These are phyloP conservation scores for Fagopyrum homotropicum DNA, from an alignment of 148 eudicot species.

Conservation along the genomic window DNA sequence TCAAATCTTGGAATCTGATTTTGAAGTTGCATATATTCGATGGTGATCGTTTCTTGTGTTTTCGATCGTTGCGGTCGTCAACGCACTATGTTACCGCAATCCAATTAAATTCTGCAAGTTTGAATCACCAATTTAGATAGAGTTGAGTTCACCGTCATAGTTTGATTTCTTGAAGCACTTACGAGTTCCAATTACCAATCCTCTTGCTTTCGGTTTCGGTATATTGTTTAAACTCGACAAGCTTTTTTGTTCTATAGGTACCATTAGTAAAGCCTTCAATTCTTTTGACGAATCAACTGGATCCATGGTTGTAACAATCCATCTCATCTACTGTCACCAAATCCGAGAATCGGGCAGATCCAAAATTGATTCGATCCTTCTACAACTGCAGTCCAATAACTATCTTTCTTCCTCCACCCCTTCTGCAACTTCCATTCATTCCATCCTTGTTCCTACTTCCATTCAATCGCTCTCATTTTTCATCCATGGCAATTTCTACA, in stretches of 20 bases:
- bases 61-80: neutral
- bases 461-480: neutral
- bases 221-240: neutral
- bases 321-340: too few species aligned
- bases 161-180: neutral
- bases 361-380: slow-evolving; percentile 12
- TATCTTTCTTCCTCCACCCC: neutral
- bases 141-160: neutral
- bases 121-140: neutral
- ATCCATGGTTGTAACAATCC: too few species aligned
- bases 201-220: neutral
- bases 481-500: slow-evolving; percentile 14
- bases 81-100: neutral
- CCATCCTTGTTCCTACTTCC: neutral
- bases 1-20: too few species aligned
- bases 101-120: neutral
- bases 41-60: neutral
- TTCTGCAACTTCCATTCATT: neutral
- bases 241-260: neutral
- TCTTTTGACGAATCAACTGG: neutral
- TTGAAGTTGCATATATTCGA: neutral
- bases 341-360: too few species aligned
- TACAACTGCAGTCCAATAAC: neutral
- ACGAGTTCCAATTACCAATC: neutral
- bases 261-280: slow-evolving; percentile 4